Percentiles rank a stretch among this genome's conserved stretches.
Conservation (phyloP, 2,329 filamentous ascomycete species). For the Sclerotinia trifoliorum region DNA sequence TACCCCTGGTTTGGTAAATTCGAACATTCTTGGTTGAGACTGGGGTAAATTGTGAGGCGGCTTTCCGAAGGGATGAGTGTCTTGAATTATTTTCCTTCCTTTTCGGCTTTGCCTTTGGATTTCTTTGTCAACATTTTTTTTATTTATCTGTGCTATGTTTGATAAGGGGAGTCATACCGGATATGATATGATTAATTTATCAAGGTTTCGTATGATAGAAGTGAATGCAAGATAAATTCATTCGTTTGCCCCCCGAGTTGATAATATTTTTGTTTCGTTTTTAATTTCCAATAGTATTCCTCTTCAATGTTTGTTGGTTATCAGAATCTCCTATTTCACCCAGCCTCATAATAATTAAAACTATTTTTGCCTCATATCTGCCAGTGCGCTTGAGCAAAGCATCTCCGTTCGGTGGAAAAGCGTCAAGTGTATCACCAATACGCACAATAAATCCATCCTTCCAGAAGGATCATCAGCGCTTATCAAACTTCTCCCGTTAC, state of each 20-base stretch:
- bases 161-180: slow-evolving; percentile 18
- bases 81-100: slow-evolving; percentile 25
- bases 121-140: slow-evolving; percentile 10
- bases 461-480: slow-evolving; percentile 24
- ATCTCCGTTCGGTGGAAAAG: slow-evolving; percentile 17
- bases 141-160: slow-evolving; percentile 3
- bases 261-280: slow-evolving; percentile 2
- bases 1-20: slow-evolving; percentile 15
- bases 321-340: slow-evolving; percentile 7
- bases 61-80: slow-evolving; percentile 33
- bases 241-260: slow-evolving; percentile 19
- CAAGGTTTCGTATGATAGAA: slow-evolving; percentile 20
- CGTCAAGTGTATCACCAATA: slow-evolving; percentile 21
- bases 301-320: slow-evolving; percentile 3
- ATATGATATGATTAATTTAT: slow-evolving; percentile 20
- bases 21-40: slow-evolving; percentile 27
- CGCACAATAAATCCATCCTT: background rate
- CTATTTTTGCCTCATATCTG: slow-evolving; percentile 6
- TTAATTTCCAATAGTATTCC: background rate
- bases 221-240: slow-evolving; percentile 22
- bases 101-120: slow-evolving; percentile 4
- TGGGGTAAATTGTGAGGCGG: slow-evolving; percentile 24
- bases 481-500: slow-evolving; percentile 13
- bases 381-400: slow-evolving; percentile 15
- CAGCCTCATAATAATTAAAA: background rate